Conservation (phyloP, 805 yeast species). For the Myxozyma geophila region DNA sequence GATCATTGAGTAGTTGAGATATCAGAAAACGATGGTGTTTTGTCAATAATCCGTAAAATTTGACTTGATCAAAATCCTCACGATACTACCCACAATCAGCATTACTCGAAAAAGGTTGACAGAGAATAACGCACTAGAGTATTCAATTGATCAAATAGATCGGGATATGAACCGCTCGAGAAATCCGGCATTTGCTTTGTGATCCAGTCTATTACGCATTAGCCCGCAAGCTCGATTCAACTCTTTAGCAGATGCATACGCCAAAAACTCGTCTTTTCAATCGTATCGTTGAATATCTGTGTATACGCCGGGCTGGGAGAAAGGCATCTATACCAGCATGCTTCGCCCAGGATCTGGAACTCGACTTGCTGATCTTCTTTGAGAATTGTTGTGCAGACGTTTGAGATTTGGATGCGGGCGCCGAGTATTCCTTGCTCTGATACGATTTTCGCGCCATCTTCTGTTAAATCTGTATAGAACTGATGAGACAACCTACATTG, state of each 20-base stretch:
- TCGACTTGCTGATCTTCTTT: conserved; percentile 6
- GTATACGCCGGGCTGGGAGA: conserved; percentile 21
- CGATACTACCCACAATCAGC: conserved; percentile 10
- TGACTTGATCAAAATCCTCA: conserved; percentile 8
- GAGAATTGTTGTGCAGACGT: conserved; percentile 20
- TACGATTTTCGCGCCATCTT: too few species aligned
- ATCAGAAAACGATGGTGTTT: conserved; percentile 24
- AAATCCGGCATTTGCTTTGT: conserved; percentile 6
- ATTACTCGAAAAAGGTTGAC: not conserved
- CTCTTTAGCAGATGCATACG: conserved; percentile 11
- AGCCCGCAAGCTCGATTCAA: not conserved
- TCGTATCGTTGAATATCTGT: conserved; percentile 9
- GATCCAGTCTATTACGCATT: conserved; percentile 23
- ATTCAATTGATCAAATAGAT: conserved; percentile 19
- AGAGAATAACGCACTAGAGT: conserved; percentile 6
- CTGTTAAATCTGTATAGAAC: not conserved
- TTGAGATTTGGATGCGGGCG: conserved; percentile 14
- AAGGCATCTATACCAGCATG: conserved; percentile 24
- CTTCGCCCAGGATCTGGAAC: conserved; percentile 27
- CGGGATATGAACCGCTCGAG: not conserved
- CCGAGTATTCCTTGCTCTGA: conserved; percentile 3
- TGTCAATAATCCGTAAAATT: conserved; percentile 16
- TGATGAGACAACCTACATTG: not conserved
- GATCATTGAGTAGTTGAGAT: conserved; percentile 18
- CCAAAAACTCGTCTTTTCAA: conserved; percentile 29